Conservation (phyloP, 768 basidiomycete genomes). For the Hygrophoropsis aurantiaca region DNA sequence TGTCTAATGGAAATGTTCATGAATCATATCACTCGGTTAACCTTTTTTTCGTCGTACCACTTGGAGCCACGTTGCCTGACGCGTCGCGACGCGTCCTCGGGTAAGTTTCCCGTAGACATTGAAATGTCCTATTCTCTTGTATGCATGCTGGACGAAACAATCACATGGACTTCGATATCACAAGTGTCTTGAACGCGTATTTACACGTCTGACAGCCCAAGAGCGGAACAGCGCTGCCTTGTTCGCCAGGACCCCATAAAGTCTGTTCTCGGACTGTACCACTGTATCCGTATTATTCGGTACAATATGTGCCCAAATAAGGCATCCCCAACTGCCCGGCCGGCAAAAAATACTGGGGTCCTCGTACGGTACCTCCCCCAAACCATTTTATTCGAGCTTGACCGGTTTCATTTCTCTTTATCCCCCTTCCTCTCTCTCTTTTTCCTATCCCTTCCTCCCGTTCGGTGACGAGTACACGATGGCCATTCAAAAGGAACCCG, state of each 20-base stretch:
- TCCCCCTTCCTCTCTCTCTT: conserved; percentile 7
- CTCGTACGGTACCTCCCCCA: background rate
- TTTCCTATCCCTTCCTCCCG: conserved; percentile 11
- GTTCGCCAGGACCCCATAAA: background rate
- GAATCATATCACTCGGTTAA: background rate
- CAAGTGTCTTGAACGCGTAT: background rate
- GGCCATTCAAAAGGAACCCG: conserved; percentile 84
- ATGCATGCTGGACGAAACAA: too few species aligned
- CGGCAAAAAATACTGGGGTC: background rate
- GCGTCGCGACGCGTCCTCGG: too few species aligned
- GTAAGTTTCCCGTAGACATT: too few species aligned
- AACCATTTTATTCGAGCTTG: conserved; percentile 9
- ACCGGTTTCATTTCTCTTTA: conserved; percentile 6
- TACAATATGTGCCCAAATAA: too few species aligned
- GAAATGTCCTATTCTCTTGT: too few species aligned
- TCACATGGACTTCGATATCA: too few species aligned
- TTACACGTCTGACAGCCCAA: background rate
- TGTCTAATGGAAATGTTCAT: conserved; percentile 9
- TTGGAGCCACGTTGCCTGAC: too few species aligned
- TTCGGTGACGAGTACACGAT: conserved; percentile 39
- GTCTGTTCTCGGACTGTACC: too few species aligned
- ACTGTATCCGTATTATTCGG: too few species aligned
- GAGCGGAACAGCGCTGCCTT: conserved; percentile 1
- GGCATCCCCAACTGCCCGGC: background rate
- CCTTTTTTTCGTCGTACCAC: too few species aligned